A percentile compares a stretch with the other conserved stretches of the same genome.
Evolutionary conservation across 257 asterid species (phyloP).

Genomic region (Przewalskia tangutica): DNA sequence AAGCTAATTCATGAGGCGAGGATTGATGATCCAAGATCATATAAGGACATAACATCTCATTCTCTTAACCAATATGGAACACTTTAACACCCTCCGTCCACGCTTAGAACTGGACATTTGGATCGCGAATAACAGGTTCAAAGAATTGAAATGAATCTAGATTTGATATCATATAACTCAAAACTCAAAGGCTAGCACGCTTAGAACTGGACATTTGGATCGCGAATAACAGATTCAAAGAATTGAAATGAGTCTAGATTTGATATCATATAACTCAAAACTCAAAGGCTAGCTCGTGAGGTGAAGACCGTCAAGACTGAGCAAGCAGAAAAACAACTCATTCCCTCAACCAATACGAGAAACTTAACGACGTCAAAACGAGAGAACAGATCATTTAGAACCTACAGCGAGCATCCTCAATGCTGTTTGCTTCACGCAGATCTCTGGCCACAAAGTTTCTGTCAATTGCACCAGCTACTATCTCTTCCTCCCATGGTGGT

Average conservation of each 20-base stretch:
- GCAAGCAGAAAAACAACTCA: neutral
- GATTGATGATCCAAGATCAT: neutral
- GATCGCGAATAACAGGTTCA: neutral
- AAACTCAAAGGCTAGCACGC: neutral
- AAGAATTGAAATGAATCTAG: neutral
- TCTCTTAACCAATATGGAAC: no score
- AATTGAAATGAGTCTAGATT: neutral
- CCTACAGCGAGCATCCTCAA: conserved; percentile 66
- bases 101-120: neutral
- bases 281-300: neutral
- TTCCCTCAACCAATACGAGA: neutral
- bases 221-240: neutral
- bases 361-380: neutral
- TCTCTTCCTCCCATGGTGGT: conserved; percentile 65
- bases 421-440: conserved; percentile 64
- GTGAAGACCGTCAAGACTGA: neutral
- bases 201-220: neutral
- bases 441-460: conserved; percentile 76
- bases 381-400: neutral
- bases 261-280: neutral
- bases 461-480: conserved; percentile 61
- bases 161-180: neutral
- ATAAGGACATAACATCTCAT: neutral
- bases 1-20: neutral
- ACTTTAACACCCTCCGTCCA: neutral